These are phyloP conservation scores for Actinidia chinensis DNA, from an alignment of 179 eudicot species.

Conservation along the genomic window DNA sequence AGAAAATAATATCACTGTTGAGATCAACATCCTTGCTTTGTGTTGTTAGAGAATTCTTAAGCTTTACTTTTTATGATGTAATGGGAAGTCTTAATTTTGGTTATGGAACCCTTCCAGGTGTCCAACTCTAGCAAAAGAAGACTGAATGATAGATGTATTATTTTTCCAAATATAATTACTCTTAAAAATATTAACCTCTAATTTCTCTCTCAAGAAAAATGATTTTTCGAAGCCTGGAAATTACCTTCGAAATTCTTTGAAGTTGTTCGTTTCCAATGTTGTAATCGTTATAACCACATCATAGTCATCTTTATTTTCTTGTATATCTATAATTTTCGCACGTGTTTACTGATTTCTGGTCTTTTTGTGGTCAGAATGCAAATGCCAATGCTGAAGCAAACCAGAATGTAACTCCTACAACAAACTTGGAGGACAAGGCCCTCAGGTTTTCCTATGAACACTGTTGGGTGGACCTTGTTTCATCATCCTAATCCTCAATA, in stretches of 20 bases:
- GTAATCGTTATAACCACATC: background rate
- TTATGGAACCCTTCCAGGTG: no score
- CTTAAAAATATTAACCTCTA: background rate
- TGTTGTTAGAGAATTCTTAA: no score
- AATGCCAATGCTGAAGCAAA: slow-evolving; percentile 47
- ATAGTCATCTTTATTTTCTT: background rate
- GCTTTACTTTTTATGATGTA: no score
- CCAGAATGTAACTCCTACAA: slow-evolving; percentile 54
- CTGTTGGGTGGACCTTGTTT: slow-evolving; percentile 61
- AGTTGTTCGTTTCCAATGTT: background rate
- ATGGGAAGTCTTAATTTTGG: no score
- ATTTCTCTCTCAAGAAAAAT: background rate
- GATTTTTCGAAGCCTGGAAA: background rate
- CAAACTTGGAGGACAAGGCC: slow-evolving; percentile 66
- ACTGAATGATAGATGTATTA: background rate
- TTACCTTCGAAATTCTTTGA: background rate
- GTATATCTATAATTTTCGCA: background rate
- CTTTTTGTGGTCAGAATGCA: slow-evolving; percentile 74
- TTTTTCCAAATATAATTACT: background rate
- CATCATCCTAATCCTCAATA: slow-evolving; percentile 49
- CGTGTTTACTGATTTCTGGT: background rate
- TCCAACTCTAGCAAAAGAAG: background rate
- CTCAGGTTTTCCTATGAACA: slow-evolving; percentile 54
- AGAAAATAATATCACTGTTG: no score
- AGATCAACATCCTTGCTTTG: no score